Evolutionary conservation across 495 filamentous ascomycete genomes (phyloP).

Genomic region (Acidiella bohemica): DNA sequence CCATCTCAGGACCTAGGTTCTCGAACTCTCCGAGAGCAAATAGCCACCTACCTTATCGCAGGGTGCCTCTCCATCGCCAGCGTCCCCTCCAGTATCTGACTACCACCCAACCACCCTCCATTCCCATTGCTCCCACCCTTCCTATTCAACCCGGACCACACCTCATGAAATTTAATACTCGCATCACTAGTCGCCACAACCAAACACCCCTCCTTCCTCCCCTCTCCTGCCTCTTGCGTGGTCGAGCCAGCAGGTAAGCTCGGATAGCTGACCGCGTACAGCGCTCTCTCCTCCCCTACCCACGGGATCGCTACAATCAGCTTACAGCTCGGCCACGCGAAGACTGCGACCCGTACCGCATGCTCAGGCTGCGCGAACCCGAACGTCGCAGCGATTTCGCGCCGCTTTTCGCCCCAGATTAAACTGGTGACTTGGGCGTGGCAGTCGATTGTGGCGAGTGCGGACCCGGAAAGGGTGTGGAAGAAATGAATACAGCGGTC

Average conservation of each 20-base stretch:
- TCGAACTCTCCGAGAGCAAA: no score
- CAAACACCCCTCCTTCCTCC: constrained; percentile 76
- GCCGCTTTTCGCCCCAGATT: constrained; percentile 74
- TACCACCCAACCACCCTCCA: constrained; percentile 74
- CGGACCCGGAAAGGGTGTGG: constrained; percentile 72
- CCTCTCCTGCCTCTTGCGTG: constrained; percentile 21
- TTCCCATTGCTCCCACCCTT: constrained; percentile 35
- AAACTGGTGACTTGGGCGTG: constrained; percentile 86
- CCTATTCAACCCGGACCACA: constrained; percentile 51
- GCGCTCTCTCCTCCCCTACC: constrained; percentile 65
- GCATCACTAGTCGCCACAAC: constrained; percentile 89
- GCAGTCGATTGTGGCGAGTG: constrained; percentile 81
- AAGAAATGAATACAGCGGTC: constrained; percentile 94
- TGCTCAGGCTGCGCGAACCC: constrained; percentile 94
- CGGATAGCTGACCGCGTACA: constrained; percentile 62
- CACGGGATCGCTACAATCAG: constrained; percentile 83
- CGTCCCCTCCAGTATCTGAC: constrained; percentile 50
- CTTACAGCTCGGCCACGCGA: constrained; percentile 86
- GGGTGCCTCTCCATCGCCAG: constrained; percentile 1
- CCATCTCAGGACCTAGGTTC: no score
- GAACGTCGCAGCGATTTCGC: constrained; percentile 86
- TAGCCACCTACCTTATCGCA: background rate
- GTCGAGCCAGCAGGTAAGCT: constrained; percentile 34
- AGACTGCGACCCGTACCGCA: constrained; percentile 79
- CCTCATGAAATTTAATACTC: constrained; percentile 91